Evolutionary conservation across 2,329 filamentous ascomycete genomes (phyloP).

Genomic region (Cryphonectria radicalis): DNA sequence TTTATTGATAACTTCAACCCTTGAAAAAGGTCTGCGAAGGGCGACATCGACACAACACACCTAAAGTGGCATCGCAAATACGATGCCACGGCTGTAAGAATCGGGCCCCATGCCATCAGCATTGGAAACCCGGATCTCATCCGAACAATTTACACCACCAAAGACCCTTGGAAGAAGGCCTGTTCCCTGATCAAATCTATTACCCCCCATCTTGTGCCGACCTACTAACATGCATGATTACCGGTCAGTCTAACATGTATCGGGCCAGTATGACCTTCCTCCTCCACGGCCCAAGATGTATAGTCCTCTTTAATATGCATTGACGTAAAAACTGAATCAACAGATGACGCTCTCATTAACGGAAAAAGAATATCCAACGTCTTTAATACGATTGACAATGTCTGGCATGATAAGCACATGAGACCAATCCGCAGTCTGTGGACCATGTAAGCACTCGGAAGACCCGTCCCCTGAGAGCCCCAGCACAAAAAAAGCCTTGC

Average conservation of each 20-base stretch:
- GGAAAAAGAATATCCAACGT: conserved; percentile 20
- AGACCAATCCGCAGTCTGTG: conserved; percentile 25
- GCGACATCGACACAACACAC: conserved; percentile 22
- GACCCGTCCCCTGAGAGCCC: not conserved
- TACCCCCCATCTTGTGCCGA: not conserved
- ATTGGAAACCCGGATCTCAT: conserved; percentile 21
- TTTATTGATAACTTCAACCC: too few relatives aligned
- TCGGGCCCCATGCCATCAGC: conserved; percentile 22
- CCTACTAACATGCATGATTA: not conserved
- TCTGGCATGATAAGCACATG: conserved; percentile 22
- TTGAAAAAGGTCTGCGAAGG: conserved; percentile 4
- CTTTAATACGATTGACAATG: conserved; percentile 20
- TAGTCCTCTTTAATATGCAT: not conserved
- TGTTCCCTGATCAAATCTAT: not conserved
- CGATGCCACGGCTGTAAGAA: conserved; percentile 18
- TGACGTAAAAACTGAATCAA: not conserved
- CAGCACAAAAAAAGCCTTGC: too few relatives aligned
- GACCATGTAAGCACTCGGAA: conserved; percentile 12
- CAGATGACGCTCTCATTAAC: conserved; percentile 20
- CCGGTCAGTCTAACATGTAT: conserved; percentile 18
- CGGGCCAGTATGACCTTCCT: conserved; percentile 1
- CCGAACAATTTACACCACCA: conserved; percentile 24
- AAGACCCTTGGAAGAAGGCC: conserved; percentile 16
- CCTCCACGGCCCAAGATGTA: too few relatives aligned
- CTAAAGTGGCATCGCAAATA: conserved; percentile 20